These are phyloP conservation scores for Sporothrix brunneoviolacea DNA, from an alignment of 2,329 filamentous ascomycete genomes.

Conservation along the genomic window DNA sequence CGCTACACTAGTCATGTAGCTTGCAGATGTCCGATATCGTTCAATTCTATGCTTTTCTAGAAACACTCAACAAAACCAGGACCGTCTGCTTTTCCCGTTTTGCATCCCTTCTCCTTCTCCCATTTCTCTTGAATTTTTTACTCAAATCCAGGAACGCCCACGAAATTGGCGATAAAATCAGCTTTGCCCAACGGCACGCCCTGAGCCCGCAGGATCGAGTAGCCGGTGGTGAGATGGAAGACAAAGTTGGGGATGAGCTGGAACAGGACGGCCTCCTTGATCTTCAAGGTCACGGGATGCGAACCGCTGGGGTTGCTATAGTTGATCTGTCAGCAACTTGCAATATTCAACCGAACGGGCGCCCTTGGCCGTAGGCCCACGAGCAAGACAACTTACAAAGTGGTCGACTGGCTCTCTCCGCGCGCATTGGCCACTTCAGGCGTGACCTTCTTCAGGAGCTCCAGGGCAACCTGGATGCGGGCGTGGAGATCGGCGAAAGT, in stretches of 20 bases:
- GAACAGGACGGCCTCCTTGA: slow-evolving; percentile 33
- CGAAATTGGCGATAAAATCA: slow-evolving; percentile 38
- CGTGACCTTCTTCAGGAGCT: slow-evolving; percentile 24
- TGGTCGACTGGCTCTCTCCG: slow-evolving; percentile 17
- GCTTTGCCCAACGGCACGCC: slow-evolving; percentile 53
- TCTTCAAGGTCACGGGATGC: slow-evolving; percentile 13
- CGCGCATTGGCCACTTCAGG: slow-evolving; percentile 21
- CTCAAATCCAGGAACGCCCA: slow-evolving; percentile 9
- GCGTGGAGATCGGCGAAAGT: slow-evolving; percentile 28
- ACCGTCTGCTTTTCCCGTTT: too few species aligned
- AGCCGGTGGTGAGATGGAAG: slow-evolving; percentile 52
- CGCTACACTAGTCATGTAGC: too few species aligned
- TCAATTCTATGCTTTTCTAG: too few species aligned
- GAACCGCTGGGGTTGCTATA: slow-evolving; percentile 1
- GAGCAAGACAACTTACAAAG: slow-evolving; percentile 3
- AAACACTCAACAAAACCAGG: too few species aligned
- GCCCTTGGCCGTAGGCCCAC: neutral
- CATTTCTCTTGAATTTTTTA: too few species aligned
- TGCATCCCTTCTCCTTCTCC: too few species aligned
- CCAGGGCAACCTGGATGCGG: slow-evolving; percentile 24
- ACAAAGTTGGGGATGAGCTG: slow-evolving; percentile 51
- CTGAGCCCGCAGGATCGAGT: slow-evolving; percentile 48
- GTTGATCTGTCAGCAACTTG: slow-evolving; percentile 3
- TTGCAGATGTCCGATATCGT: too few species aligned
- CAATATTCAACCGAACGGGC: neutral